phyloP scores from a whole-genome alignment of 257 asterid species.

The Rubia yunnanensis region DNA sequence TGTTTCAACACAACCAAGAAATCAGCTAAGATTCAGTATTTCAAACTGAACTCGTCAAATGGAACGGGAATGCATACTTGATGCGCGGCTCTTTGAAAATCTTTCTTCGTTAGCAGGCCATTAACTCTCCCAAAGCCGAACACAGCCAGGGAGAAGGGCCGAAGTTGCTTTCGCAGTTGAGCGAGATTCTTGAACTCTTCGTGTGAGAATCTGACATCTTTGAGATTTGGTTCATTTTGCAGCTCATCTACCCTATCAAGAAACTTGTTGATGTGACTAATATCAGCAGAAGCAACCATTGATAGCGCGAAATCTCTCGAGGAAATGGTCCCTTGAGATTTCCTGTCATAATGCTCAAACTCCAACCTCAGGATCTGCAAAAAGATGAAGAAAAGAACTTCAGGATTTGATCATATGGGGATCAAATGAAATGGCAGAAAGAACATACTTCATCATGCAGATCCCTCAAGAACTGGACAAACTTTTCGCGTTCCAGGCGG shows the following conservation, averaged over 20 bases:
- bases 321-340: slow-evolving; percentile 64
- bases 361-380: slow-evolving; percentile 68
- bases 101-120: slow-evolving; percentile 60
- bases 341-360: slow-evolving; percentile 70
- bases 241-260: slow-evolving; percentile 67
- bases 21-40: not conserved
- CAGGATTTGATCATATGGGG: not conserved
- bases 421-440: not conserved
- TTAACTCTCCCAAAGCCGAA: slow-evolving; percentile 76
- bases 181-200: slow-evolving; percentile 70
- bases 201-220: slow-evolving; percentile 43
- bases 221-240: slow-evolving; percentile 38
- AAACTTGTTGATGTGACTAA: slow-evolving; percentile 68
- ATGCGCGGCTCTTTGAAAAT: slow-evolving; percentile 66
- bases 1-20: slow-evolving; percentile 17
- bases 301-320: slow-evolving; percentile 74
- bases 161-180: slow-evolving; percentile 44
- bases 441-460: slow-evolving; percentile 64
- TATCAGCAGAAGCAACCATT: slow-evolving; percentile 85
- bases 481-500: slow-evolving; percentile 54
- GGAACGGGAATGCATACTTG: slow-evolving; percentile 34
- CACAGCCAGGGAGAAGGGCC: slow-evolving; percentile 63
- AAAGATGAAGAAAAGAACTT: not conserved
- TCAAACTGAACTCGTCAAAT: not conserved
- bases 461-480: slow-evolving; percentile 68